A percentile compares a stretch with the other conserved stretches of the same genome.
phyloP scores from a whole-genome alignment of 805 yeast genomes.

The Isabelozyma gotoi region DNA sequence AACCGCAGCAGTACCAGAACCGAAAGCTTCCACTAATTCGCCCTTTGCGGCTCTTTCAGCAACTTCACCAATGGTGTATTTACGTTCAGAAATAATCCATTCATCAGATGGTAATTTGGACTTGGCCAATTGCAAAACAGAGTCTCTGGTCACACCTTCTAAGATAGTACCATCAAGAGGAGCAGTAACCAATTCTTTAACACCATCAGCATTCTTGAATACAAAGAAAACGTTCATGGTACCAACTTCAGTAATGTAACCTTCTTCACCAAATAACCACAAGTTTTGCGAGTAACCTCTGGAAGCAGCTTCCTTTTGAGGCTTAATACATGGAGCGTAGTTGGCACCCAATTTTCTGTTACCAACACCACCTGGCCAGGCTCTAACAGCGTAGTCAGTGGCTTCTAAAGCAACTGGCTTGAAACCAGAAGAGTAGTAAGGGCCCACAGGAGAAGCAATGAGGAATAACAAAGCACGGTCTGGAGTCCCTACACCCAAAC shows the following conservation, averaged over 20 bases:
- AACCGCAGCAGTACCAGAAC: slow-evolving; percentile 97
- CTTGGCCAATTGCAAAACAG: slow-evolving; percentile 74
- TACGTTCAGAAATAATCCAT: slow-evolving; percentile 85
- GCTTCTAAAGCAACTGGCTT: slow-evolving; percentile 94
- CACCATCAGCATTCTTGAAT: slow-evolving; percentile 77
- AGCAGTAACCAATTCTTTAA: slow-evolving; percentile 90
- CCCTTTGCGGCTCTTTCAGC: slow-evolving; percentile 75
- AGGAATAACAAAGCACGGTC: slow-evolving; percentile 78
- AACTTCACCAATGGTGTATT: slow-evolving; percentile 78
- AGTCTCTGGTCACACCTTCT: slow-evolving; percentile 95
- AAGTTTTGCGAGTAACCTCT: slow-evolving; percentile 95
- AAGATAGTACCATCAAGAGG: slow-evolving; percentile 96
- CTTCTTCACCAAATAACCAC: slow-evolving; percentile 93
- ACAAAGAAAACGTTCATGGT: slow-evolving; percentile 95
- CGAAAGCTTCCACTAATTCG: slow-evolving; percentile 89
- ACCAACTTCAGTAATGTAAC: slow-evolving; percentile 90
- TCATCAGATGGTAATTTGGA: slow-evolving; percentile 70
- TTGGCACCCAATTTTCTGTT: slow-evolving; percentile 95
- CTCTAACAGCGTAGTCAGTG: slow-evolving; percentile 93
- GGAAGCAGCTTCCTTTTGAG: slow-evolving; percentile 85
- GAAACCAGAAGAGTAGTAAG: slow-evolving; percentile 87
- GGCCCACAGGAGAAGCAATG: slow-evolving; percentile 95
- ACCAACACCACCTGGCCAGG: slow-evolving; percentile 99
- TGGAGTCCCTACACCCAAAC: slow-evolving; percentile 85
- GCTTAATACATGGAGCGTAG: slow-evolving; percentile 93